Percentiles rank a stretch among this genome's conserved stretches.
Conservation (phyloP, 495 filamentous ascomycete species). For the Neurospora cerealis region DNA sequence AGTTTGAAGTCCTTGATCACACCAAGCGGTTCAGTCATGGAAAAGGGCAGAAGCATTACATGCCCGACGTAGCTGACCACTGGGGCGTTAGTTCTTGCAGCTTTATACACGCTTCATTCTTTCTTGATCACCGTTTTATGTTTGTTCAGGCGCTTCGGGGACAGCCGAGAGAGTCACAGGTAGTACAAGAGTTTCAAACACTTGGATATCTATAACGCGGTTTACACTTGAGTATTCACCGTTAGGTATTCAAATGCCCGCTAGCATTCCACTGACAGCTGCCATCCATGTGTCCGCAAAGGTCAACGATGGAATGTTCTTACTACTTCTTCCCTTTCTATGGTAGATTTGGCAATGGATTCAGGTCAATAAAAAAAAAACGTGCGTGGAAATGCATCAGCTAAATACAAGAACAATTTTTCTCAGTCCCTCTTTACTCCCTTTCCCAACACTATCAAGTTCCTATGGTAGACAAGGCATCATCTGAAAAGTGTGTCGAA, state of each 20-base stretch:
- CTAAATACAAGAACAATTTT: background rate
- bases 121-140: background rate
- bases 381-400: background rate
- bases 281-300: background rate
- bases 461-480: background rate
- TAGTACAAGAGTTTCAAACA: background rate
- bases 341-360: background rate
- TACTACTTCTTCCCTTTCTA: background rate
- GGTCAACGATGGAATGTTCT: background rate
- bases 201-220: background rate
- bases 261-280: background rate
- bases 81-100: background rate
- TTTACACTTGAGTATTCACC: background rate
- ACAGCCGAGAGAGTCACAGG: background rate
- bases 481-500: background rate
- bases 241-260: background rate
- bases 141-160: background rate
- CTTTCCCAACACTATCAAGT: background rate
- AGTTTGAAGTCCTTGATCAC: background rate
- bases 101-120: background rate
- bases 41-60: background rate
- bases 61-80: background rate
- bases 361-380: background rate
- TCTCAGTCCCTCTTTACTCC: background rate
- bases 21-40: background rate